These are phyloP conservation scores for Cytospora piceae DNA, from an alignment of 2,329 filamentous ascomycete species.

Conservation along the genomic window DNA sequence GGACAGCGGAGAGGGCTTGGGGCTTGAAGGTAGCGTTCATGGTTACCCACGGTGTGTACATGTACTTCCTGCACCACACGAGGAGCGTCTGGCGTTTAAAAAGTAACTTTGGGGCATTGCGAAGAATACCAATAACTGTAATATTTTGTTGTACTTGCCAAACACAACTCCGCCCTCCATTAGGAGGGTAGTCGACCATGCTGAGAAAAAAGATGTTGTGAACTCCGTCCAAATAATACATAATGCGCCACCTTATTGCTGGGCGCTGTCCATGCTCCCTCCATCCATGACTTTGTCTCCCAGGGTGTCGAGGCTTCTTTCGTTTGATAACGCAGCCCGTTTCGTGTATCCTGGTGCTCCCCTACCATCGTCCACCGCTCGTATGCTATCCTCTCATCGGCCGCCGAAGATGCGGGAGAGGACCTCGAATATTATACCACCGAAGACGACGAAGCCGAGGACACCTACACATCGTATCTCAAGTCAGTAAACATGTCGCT, in stretches of 20 bases:
- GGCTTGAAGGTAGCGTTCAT: constrained; percentile 42
- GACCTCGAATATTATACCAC: constrained; percentile 62
- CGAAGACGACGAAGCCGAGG: constrained; percentile 64
- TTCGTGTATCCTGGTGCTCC: neutral
- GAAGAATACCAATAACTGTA: constrained; percentile 22
- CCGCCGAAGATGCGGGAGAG: constrained; percentile 54
- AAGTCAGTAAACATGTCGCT: constrained; percentile 15
- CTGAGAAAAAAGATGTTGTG: constrained; percentile 19
- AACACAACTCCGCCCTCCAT: neutral
- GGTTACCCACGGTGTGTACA: no score
- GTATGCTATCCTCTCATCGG: constrained; percentile 16
- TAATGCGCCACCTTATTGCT: neutral
- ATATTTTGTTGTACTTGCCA: constrained; percentile 11
- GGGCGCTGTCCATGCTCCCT: neutral
- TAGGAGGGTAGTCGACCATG: constrained; percentile 11
- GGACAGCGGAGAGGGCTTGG: constrained; percentile 57
- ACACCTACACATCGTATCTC: constrained; percentile 45
- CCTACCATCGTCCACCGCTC: constrained; percentile 29
- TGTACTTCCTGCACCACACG: neutral
- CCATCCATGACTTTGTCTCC: neutral
- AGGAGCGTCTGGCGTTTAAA: constrained; percentile 1
- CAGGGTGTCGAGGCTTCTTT: neutral
- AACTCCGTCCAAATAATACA: constrained; percentile 24
- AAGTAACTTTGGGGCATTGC: neutral
- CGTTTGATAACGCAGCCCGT: neutral